Evolutionary conservation across 345 rosid species (phyloP), one percentile per base, ranked within the genome.

Genomic region (Abelmoschus esculentus): DNA sequence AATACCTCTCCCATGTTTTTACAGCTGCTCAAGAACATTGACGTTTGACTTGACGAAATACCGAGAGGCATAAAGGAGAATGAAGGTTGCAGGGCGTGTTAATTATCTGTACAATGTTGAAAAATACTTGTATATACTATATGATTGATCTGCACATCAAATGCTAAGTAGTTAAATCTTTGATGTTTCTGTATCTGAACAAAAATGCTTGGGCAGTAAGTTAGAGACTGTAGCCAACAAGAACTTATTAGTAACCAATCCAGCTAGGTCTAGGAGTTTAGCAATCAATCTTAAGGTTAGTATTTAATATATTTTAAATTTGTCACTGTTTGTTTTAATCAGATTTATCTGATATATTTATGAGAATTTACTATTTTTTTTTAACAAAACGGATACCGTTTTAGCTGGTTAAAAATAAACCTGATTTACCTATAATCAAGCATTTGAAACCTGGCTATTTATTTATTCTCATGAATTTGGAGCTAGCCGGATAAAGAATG

Each of bases 21-120:
- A 82, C 93, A 95, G 99, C 78, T 91, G 97, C 82, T 95, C 99
- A 7, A 87, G 90, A 69, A 95, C 99, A 18, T 74, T 91, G 84
- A 87, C 98, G 10, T 95, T 91, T 74, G 96, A 95, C 78, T 89
- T 95, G 74, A 83, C 90, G 56, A 78, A 66, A 56, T 90, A 91
- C 74, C 74, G 85, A 56, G 86, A 84, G 70, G 80, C 81, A 66
- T 87, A 85, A 87, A 77, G 69, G 67, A 46, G 42, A 42, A 17
- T n/a, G 19, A 56, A 26, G 72, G 36, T 56, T 56, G 32, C 3
- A 7, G 11, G n/a, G 29, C 53, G 58, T 58, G 57, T 50, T 59
- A 50, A 54, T 26, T 15, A 31, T 42, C 47, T 10, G 8, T 62
- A 42, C 53, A 6, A 64, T 22, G 34, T 12, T 34, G 49, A 46